phyloP scores from a whole-genome alignment of 495 filamentous ascomycete species.

The Tuber umbilicatum region DNA sequence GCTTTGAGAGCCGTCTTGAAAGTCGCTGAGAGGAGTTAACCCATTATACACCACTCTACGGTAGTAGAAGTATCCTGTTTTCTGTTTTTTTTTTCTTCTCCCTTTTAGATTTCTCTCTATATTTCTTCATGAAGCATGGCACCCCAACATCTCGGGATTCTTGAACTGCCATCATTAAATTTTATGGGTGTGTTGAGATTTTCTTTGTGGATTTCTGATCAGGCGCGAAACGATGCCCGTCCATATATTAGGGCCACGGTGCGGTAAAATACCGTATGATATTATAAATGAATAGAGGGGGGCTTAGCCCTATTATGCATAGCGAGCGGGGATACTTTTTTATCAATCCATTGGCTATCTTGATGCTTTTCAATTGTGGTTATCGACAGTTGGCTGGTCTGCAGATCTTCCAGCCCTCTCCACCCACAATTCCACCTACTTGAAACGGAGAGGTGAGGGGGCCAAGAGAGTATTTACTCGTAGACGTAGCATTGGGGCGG shows the following conservation, averaged over 20 bases:
- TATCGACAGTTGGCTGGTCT: not conserved
- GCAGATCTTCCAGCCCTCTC: not conserved
- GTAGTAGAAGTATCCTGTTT: not conserved
- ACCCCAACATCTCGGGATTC: not conserved
- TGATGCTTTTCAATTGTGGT: not conserved
- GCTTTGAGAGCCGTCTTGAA: constrained; percentile 69
- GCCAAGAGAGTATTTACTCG: not conserved
- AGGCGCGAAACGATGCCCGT: not conserved
- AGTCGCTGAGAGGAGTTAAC: constrained; percentile 42
- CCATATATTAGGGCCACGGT: not conserved
- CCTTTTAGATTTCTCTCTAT: constrained; percentile 5
- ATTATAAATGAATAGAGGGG: not conserved
- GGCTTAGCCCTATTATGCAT: not conserved
- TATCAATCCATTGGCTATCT: not conserved
- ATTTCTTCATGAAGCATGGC: not conserved
- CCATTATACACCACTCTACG: constrained; percentile 2
- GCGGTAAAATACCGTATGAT: not conserved
- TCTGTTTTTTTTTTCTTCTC: not conserved
- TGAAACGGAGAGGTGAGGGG: not conserved
- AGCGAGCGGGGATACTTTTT: not conserved
- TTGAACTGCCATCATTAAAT: not conserved
- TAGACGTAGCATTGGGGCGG: not conserved
- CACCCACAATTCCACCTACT: not conserved
- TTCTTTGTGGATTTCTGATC: not conserved
- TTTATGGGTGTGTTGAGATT: not conserved